Evolutionary conservation across 352 stramenopile genomes (phyloP), one percentile per base, ranked within the genome.

Genomic region (Sclerospora graminicola): DNA sequence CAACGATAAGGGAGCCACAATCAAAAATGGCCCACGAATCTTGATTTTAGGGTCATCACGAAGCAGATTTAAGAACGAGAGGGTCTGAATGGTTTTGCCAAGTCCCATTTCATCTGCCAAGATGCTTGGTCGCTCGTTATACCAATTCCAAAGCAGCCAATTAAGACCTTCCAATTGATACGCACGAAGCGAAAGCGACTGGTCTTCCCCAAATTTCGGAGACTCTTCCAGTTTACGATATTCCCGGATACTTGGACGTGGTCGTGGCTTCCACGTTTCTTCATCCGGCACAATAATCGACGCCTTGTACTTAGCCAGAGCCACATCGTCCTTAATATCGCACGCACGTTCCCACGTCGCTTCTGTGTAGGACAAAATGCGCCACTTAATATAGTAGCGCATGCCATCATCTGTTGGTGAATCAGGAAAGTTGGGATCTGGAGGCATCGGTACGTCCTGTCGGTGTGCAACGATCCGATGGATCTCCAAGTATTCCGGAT

Each of bases 1-100:
- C 1, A 98, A 96, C 18, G 93, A 98, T 2, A 99, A 76, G 8
- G 97, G 97, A 8, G 95, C 97, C 8, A 99, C 89, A 18, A 99
- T 90, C 5, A 99, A 76, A 57, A 98, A 99, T 10, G 97, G 97
- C 5, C 93, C 91, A 2, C 79, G 77, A n/a, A 77, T 84, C 46
- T 89, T 69, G 21, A 89, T 96, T 38, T 95, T 81, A 21, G 96
- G 70, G 41, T 89, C 79, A 39, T 82, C 77, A 4, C 91, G 74
- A 30, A 99, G 63, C 7, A 95, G 74, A 45, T 98, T 84, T 19
- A 99, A 59, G 57, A 99, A 99, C 3, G 91, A 69, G 2, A 94
- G 63, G 8, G 82, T 94, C 59, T 94, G 82, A 47, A 95, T 94
- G 13, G 88, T 97, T 66, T 97, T 97, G 28, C 87, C 88, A 14